Evolutionary conservation across 169 alveolate species (phyloP), one percentile per base, ranked within the genome.

Genomic region (Plasmodium cynomolgi): DNA sequence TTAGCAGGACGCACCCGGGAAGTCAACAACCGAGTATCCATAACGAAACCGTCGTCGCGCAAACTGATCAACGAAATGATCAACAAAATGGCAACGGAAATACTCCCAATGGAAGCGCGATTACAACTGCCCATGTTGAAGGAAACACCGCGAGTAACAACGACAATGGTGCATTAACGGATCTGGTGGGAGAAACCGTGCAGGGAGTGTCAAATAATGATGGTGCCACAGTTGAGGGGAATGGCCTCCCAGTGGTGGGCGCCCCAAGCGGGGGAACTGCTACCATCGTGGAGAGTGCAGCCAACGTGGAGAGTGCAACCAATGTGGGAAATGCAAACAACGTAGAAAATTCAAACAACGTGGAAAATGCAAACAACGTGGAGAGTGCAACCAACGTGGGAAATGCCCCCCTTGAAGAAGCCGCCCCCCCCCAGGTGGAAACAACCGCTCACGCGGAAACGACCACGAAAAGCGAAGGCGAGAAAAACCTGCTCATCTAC

Each of bases 401-500:
- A 20, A 13, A 0, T 2, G 5, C 58, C 58, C 17, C 58, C 5
- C 17, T 11, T 5, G 58, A 44, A 44, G 17, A 44, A 44, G 11
- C 5, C 11, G 5, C 58, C 58, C 3, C 26, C 26, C 72, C 26
- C n/a, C 29, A 17, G 23, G 72, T 4, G 7, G 26, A 11, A 15
- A 3, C 84, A 1, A 33, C 81, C 20, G 23, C 82, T 0, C 31
- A 34, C n/a, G 37, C 9, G 37, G 74, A 31, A 41, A 41, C 6
- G 29, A 20, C 29, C 17, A 15, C 83, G 29, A 86, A 75, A 34
- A 26, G 58, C 33, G 93, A 86, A 37, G 39, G 71, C 7, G 94
- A 80, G 20, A 68, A 56, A 54, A 90, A 90, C 33, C 54, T 41
- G 29, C 77, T 29, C 11, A 90, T 90, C 23, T 90, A 58, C 77